These are phyloP conservation scores for Leccinum griseonigrum DNA, from an alignment of 1,284 basidiomycete species.

Conservation along the genomic window DNA sequence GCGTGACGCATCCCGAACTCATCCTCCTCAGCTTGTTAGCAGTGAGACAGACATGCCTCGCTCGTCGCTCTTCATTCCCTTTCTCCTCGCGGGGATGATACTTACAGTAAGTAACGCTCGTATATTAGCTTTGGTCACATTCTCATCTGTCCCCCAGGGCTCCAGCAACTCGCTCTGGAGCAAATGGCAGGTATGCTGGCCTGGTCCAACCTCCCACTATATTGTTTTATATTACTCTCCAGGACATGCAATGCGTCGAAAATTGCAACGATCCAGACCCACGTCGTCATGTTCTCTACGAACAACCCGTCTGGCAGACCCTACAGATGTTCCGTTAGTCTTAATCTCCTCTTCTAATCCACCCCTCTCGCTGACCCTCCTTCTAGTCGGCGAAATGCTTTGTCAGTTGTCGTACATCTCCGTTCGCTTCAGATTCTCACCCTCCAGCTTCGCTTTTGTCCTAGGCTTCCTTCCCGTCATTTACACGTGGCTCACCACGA, in stretches of 20 bases:
- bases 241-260: constrained; percentile 97
- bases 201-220: not conserved
- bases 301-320: constrained; percentile 93
- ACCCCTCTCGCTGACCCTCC: constrained; percentile 34
- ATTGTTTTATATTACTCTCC: constrained; percentile 10
- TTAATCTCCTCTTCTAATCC: constrained; percentile 16
- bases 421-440: constrained; percentile 27
- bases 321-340: constrained; percentile 88
- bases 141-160: constrained; percentile 44
- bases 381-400: constrained; percentile 84
- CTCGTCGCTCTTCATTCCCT: constrained; percentile 45
- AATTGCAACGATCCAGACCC: constrained; percentile 69
- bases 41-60: constrained; percentile 40
- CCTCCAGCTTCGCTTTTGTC: constrained; percentile 17
- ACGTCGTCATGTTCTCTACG: constrained; percentile 66
- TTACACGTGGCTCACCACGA: constrained; percentile 59
- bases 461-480: constrained; percentile 82
- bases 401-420: constrained; percentile 52
- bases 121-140: not conserved
- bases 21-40: not conserved
- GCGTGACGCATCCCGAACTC: constrained; percentile 10
- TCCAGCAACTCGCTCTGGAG: constrained; percentile 78
- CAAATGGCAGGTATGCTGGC: constrained; percentile 66
- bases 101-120: constrained; percentile 52
- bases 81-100: constrained; percentile 75